Evolutionary conservation across 2,329 filamentous ascomycete species (phyloP), one percentile per base, ranked within the genome.

Genomic region (Aspergillus aculeatinus): DNA sequence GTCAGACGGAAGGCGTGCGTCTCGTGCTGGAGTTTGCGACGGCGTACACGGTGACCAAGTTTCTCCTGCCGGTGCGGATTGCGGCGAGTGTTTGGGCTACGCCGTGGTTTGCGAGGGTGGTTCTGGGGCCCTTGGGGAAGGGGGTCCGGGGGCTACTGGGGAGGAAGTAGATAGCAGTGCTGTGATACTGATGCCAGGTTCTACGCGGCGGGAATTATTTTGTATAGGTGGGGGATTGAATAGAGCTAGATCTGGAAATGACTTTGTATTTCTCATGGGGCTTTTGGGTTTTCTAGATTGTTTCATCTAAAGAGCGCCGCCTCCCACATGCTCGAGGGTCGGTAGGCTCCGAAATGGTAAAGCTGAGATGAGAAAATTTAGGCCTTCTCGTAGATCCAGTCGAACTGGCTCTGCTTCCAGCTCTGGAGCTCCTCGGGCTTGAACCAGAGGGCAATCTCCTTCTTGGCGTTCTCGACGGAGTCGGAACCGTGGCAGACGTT

Each of bases 401-500:
- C 87, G 82, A 90, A 86, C 83, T 91, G 86, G 78, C 90, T 84
- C 70, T 84, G 83, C 87, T 95, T 94, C 87, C 90, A 98, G 82
- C 77, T 85, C 81, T 92, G 81, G 76, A 96, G 78, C 81, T 98
- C 95, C 71, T 87, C 88, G 71, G 90, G 84, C 82, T 90, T 88
- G 90, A 99, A 99, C 95, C 95, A 99, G 78, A 98, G 89, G 75
- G 89, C 89, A 79, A 99, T 99, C 87, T 99, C 95, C 91, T 98
- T 97, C 90, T 98, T 87, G 82, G 95, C 95, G 85, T 87, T 96
- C 88, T 99, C 95, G 82, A 99, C 94, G 79, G 86, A 88, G 87
- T 99, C 95, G 81, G 92, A 97, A 79, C 95, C 95, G 89, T 99
- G 95, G 91, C 94, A 98, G 84, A 98, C 92, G 86, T 99, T 99